Conservation (phyloP, 345 rosid species). For the Garcia nutans region DNA sequence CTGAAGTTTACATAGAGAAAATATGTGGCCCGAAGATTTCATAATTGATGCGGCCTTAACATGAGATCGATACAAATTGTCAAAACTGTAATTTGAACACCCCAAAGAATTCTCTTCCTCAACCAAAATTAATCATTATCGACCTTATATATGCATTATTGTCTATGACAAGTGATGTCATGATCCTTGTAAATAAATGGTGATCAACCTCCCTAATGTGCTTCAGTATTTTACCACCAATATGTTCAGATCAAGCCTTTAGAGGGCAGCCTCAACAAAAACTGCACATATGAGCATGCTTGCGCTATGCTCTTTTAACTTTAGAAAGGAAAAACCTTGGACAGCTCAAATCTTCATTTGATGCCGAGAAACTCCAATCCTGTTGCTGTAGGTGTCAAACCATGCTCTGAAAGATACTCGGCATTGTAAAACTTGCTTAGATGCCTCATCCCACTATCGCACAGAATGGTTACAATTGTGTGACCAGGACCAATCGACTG, state of each 20-base stretch:
- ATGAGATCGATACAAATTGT: no score
- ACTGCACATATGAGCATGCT: background rate
- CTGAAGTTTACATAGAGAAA: no score
- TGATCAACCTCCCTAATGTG: background rate
- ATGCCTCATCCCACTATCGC: slow-evolving; percentile 95
- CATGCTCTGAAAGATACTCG: slow-evolving; percentile 55
- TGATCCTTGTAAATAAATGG: background rate
- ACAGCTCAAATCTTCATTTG: slow-evolving; percentile 25
- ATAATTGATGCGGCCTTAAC: no score
- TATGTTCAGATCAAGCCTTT: slow-evolving; percentile 1
- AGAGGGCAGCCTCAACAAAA: background rate
- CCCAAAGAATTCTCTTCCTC: background rate
- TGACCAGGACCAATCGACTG: slow-evolving; percentile 84
- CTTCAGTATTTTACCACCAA: slow-evolving; percentile 3
- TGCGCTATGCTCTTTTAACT: background rate
- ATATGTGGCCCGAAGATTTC: no score
- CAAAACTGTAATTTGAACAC: no score
- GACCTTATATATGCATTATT: background rate
- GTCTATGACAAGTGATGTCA: background rate
- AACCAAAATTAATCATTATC: background rate
- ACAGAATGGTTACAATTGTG: slow-evolving; percentile 81
- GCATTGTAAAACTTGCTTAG: slow-evolving; percentile 78
- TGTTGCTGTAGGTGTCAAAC: slow-evolving; percentile 62
- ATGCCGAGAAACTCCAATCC: slow-evolving; percentile 69
- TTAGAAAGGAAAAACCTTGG: background rate